Evolutionary conservation across 2,329 filamentous ascomycete genomes (phyloP).

Genomic region (Alternaria rosae): DNA sequence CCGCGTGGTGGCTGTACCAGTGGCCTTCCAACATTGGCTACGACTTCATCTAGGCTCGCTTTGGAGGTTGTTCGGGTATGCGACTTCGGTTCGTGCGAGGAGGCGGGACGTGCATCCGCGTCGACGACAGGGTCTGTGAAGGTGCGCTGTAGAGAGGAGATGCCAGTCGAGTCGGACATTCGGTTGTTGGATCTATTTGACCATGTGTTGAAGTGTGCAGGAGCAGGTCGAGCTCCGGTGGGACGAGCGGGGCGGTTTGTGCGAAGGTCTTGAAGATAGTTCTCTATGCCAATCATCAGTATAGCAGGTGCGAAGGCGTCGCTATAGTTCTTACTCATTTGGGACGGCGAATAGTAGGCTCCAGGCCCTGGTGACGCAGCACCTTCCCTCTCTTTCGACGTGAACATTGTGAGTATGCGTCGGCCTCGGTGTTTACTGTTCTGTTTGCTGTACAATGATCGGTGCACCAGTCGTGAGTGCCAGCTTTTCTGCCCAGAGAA

Average conservation of each 20-base stretch:
- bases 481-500: neutral
- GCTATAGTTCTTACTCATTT: constrained; percentile 48
- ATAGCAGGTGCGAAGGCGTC: constrained; percentile 15
- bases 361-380: constrained; percentile 46
- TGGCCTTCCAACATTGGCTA: constrained; percentile 37
- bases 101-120: constrained; percentile 27
- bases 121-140: constrained; percentile 34
- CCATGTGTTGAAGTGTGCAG: constrained; percentile 56
- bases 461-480: neutral
- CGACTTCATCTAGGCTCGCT: constrained; percentile 40
- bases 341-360: constrained; percentile 46
- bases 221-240: constrained; percentile 73
- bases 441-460: constrained; percentile 21
- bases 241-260: constrained; percentile 72
- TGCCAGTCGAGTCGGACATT: constrained; percentile 34
- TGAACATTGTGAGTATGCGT: constrained; percentile 37
- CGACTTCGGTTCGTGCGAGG: constrained; percentile 30
- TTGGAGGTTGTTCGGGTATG: constrained; percentile 42
- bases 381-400: constrained; percentile 45
- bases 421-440: constrained; percentile 16
- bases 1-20: constrained; percentile 44
- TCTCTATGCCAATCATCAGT: constrained; percentile 58
- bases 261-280: constrained; percentile 75
- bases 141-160: constrained; percentile 35
- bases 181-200: constrained; percentile 37